Conservation (phyloP, 139 green algal species). For the Chlorella sorokiniana region DNA sequence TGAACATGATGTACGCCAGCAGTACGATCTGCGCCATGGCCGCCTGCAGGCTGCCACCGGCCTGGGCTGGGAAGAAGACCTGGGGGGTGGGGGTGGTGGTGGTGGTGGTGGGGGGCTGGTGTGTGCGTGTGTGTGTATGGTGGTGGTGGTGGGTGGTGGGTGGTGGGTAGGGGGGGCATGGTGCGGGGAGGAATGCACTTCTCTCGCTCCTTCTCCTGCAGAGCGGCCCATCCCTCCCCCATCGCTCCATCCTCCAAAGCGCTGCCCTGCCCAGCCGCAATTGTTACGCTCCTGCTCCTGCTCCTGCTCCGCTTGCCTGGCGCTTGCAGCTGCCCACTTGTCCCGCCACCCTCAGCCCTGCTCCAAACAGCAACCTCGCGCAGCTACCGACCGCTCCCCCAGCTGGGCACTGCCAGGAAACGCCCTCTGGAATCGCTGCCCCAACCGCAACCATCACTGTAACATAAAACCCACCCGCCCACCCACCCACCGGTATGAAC, state of each 20-base stretch:
- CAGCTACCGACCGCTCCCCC: background rate
- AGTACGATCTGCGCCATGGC: conserved; percentile 41
- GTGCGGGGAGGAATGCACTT: too few species aligned
- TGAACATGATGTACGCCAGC: conserved; percentile 29
- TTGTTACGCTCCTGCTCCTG: too few species aligned
- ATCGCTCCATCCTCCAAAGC: too few species aligned
- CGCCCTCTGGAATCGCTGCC: background rate
- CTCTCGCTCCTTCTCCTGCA: too few species aligned
- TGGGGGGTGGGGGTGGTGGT: background rate
- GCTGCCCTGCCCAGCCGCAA: too few species aligned
- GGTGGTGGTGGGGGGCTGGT: background rate
- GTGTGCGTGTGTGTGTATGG: background rate
- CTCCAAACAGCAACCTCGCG: too few species aligned
- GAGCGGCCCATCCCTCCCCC: too few species aligned
- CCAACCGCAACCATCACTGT: background rate
- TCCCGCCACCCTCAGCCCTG: too few species aligned
- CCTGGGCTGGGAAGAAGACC: conserved; percentile 34
- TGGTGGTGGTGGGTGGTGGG: too few species aligned
- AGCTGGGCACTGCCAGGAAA: background rate
- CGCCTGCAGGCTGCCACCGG: conserved; percentile 32
- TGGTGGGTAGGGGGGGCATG: too few species aligned
- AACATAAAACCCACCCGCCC: background rate
- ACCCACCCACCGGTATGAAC: conserved; percentile 40
- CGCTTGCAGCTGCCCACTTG: too few species aligned
- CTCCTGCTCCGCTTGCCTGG: too few species aligned